These are phyloP conservation scores for Vicia sativa DNA, from an alignment of 306 rosid genomes.

Conservation along the genomic window DNA sequence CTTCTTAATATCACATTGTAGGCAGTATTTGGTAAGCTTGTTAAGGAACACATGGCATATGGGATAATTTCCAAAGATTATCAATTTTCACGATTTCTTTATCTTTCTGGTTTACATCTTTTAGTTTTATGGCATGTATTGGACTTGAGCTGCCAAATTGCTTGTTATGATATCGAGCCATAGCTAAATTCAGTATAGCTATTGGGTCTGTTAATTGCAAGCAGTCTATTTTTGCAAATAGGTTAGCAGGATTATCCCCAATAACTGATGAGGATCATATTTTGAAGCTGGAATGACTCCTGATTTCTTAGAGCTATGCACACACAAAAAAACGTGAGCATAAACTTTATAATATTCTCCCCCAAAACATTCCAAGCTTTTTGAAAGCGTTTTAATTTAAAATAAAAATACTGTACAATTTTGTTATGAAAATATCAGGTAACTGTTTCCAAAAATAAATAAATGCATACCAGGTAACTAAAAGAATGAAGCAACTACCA, in stretches of 20 bases:
- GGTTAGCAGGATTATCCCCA: background rate
- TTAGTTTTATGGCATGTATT: slow-evolving; percentile 5
- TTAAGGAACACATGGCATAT: slow-evolving; percentile 16
- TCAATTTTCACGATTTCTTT: slow-evolving; percentile 21
- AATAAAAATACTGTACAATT: background rate
- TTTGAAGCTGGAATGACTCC: slow-evolving; percentile 13
- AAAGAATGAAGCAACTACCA: background rate
- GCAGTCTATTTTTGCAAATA: slow-evolving; percentile 19
- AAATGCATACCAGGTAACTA: no score
- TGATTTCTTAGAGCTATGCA: background rate
- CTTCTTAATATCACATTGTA: slow-evolving; percentile 53
- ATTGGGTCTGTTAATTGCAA: background rate
- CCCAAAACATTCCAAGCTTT: background rate
- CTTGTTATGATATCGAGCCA: slow-evolving; percentile 10
- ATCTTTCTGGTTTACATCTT: slow-evolving; percentile 26
- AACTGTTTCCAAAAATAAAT: no score
- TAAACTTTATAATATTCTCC: no score
- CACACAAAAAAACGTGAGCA: no score
- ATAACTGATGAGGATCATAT: background rate
- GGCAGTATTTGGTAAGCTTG: slow-evolving; percentile 19
- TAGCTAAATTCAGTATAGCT: slow-evolving; percentile 5
- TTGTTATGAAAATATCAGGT: background rate
- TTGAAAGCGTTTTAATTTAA: background rate
- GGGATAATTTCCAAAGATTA: slow-evolving; percentile 33
- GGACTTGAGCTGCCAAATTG: slow-evolving; percentile 13